These are phyloP conservation scores for Erigeron canadensis DNA, from an alignment of 129 eudicot genomes.

Conservation along the genomic window DNA sequence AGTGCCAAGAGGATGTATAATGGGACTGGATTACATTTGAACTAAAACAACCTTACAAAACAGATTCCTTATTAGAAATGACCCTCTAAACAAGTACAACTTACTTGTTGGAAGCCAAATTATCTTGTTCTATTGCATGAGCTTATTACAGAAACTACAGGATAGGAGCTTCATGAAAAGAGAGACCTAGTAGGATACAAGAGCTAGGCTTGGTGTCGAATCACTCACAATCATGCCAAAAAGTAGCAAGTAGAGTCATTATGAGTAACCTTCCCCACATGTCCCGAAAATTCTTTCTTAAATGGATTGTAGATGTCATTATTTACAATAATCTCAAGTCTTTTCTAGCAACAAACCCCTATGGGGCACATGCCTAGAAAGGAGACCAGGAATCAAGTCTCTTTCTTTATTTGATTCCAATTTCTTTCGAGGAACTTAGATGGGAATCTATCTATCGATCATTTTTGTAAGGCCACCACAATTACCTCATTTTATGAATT, in stretches of 20 bases:
- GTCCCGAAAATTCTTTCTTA: neutral
- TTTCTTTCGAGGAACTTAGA: too few relatives aligned
- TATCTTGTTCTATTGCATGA: neutral
- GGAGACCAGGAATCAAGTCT: too few relatives aligned
- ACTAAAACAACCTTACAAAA: too few relatives aligned
- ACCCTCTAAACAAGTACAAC: neutral
- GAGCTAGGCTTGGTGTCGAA: neutral
- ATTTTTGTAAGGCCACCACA: neutral
- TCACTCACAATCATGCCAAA: too few relatives aligned
- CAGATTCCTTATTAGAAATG: too few relatives aligned
- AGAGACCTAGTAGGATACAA: neutral
- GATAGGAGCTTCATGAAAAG: neutral
- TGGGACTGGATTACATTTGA: too few relatives aligned
- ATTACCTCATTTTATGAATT: neutral
- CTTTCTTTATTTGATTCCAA: too few relatives aligned
- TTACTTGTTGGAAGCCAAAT: neutral
- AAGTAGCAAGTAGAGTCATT: too few relatives aligned
- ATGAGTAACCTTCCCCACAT: neutral
- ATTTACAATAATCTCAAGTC: neutral
- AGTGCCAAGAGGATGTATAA: too few relatives aligned
- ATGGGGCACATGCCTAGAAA: too few relatives aligned
- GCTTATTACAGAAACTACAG: neutral
- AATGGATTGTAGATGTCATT: neutral
- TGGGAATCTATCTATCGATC: neutral
- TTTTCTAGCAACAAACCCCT: neutral